Base-by-base conservation (phyloP, 352 stramenopile species). In the Globisporangium rhizosaccharum region DNA sequence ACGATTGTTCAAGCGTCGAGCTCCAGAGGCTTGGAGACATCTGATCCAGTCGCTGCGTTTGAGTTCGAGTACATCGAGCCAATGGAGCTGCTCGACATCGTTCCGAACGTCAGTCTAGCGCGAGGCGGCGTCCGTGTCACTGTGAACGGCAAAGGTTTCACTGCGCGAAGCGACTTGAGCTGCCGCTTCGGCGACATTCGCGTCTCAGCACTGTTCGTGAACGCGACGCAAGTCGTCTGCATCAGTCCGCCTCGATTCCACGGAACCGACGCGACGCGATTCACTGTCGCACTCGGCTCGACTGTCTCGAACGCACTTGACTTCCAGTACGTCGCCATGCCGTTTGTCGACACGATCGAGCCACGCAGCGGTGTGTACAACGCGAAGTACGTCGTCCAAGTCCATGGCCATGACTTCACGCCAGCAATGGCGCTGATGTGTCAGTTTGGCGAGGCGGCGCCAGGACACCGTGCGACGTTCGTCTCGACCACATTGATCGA, bases 111-210 rank as follows among this genome's bases (percentile, higher is more conserved):
- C 18, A 72, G 74, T 36, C 51, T 75, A 25, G 30, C 56, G 37
- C 55, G 56, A 42, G 76, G 76, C 14, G 74, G 74, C 53, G 72
- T 65, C 2, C 25, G 37, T 44, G 56, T 81, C 2, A 28, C 64
- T 15, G 45, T 70, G 47, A 39, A 12, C 3, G 75, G 76, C 3
- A 81, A 70, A 57, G 73, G 70, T 2, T 84, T 86, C 20, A 26
- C 67, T 17, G 45, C 45, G 20, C 70, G 73, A 59, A 42, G 30
- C 12, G 64, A 70, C 2, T 55, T 86, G 41, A 50, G 28, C 7
- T 86, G 74, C 26, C 46, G 51, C 8, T 86, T 86, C 52, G 72
- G 71, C 0, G 57, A 69, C 14, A 25, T 68, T 25, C 36, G 11
- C 36, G 66, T 60, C 0, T 23, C 53, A 37, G 66, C 71, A 0